phyloP scores from a whole-genome alignment of 768 basidiomycete species.

The Pluteus cervinus region DNA sequence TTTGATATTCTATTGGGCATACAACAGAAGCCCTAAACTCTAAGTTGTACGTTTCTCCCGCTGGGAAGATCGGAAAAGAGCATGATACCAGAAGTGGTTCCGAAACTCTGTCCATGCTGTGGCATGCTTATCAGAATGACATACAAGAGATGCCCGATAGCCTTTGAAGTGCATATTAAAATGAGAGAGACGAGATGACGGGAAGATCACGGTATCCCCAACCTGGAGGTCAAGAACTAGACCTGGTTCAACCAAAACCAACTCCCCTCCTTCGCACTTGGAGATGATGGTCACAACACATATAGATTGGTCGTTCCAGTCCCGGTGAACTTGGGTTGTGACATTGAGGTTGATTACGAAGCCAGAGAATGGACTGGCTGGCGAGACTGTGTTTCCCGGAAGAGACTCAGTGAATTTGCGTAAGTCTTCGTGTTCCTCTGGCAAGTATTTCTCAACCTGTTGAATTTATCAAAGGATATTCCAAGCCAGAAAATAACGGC shows the following conservation, averaged over 20 bases:
- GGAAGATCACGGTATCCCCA: slow-evolving; percentile 19
- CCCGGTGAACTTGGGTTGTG: slow-evolving; percentile 13
- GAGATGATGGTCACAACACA: slow-evolving; percentile 18
- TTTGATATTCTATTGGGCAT: too few species aligned
- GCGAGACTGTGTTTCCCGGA: slow-evolving; percentile 8
- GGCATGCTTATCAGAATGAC: slow-evolving; percentile 15
- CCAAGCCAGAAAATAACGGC: not conserved
- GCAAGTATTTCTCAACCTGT: not conserved
- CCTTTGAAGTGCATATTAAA: slow-evolving; percentile 19
- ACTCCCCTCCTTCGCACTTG: slow-evolving; percentile 18
- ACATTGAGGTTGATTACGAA: slow-evolving; percentile 16
- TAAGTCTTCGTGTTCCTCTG: not conserved
- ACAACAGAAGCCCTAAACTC: too few species aligned
- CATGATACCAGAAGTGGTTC: too few species aligned
- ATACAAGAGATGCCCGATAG: slow-evolving; percentile 13
- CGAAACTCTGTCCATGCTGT: too few species aligned
- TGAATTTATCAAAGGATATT: not conserved
- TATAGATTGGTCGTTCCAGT: slow-evolving; percentile 13
- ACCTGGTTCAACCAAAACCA: slow-evolving; percentile 17
- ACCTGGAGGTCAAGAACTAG: slow-evolving; percentile 11
- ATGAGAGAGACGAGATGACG: slow-evolving; percentile 15
- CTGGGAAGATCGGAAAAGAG: too few species aligned
- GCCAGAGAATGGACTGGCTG: slow-evolving; percentile 13
- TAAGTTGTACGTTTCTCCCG: too few species aligned
- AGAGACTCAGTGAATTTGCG: slow-evolving; percentile 2